These are phyloP conservation scores for Lachnellula occidentalis DNA, from an alignment of 2,329 filamentous ascomycete species.

Conservation along the genomic window DNA sequence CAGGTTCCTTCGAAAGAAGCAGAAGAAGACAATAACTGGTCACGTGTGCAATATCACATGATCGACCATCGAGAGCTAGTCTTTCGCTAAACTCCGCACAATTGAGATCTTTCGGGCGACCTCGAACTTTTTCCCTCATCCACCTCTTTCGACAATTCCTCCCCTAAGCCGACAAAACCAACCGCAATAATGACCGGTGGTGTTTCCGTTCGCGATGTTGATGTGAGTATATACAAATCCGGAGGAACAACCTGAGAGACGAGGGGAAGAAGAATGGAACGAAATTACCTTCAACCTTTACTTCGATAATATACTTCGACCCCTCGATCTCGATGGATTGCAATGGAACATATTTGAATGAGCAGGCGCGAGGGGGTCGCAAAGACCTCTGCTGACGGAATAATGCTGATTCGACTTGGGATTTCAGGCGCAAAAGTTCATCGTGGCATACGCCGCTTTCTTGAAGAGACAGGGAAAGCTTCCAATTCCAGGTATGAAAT, in stretches of 20 bases:
- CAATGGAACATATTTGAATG: slow-evolving; percentile 32
- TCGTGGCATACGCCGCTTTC: slow-evolving; percentile 79
- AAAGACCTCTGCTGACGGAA: slow-evolving; percentile 70
- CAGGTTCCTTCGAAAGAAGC: no score
- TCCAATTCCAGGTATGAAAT: slow-evolving; percentile 72
- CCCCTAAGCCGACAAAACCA: slow-evolving; percentile 24
- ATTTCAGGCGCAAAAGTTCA: slow-evolving; percentile 79
- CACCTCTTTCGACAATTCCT: slow-evolving; percentile 8
- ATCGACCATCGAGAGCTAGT: no score
- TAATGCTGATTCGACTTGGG: slow-evolving; percentile 55
- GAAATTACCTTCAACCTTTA: slow-evolving; percentile 3
- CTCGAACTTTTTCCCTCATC: not conserved
- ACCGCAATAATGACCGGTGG: slow-evolving; percentile 74
- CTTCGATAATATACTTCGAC: slow-evolving; percentile 9
- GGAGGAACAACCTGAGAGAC: slow-evolving; percentile 9
- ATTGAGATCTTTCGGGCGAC: not conserved
- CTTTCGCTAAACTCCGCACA: not conserved
- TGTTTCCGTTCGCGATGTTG: slow-evolving; percentile 78
- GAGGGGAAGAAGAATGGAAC: slow-evolving; percentile 8
- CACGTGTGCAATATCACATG: not conserved
- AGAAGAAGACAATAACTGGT: not conserved
- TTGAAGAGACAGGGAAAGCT: slow-evolving; percentile 93
- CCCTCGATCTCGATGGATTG: slow-evolving; percentile 21
- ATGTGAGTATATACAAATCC: slow-evolving; percentile 53
- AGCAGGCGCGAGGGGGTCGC: slow-evolving; percentile 69